phyloP scores from a whole-genome alignment of 176 grass and related monocot genomes.

The Eremochloa ophiuroides region DNA sequence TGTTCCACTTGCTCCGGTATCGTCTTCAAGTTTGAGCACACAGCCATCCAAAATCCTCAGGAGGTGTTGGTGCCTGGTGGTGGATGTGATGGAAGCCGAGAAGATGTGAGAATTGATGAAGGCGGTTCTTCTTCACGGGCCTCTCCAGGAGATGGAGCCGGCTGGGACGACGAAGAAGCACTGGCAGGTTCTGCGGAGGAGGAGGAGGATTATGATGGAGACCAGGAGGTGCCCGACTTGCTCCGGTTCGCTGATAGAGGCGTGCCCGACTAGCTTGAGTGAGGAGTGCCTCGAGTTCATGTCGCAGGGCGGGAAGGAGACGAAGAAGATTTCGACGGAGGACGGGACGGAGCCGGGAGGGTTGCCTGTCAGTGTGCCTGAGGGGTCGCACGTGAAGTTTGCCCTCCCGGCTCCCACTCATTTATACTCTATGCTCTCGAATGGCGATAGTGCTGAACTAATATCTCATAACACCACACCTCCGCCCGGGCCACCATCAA shows the following conservation, averaged over 20 bases:
- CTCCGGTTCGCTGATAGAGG: neutral
- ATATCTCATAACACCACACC: no score
- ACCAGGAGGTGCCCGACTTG: neutral
- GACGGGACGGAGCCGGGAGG: no score
- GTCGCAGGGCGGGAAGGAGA: no score
- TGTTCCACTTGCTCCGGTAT: neutral
- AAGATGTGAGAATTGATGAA: neutral
- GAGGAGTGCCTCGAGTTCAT: no score
- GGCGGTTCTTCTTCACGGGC: neutral
- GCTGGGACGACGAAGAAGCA: neutral
- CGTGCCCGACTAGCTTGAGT: neutral
- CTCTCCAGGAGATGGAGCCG: neutral
- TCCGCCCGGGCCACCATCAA: no score
- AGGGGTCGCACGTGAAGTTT: no score
- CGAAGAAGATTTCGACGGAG: no score
- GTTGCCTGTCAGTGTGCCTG: no score
- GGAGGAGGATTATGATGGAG: neutral
- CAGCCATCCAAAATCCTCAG: neutral
- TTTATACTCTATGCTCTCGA: no score
- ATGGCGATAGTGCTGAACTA: no score
- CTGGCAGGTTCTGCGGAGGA: neutral
- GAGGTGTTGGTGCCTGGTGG: neutral
- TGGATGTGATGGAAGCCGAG: neutral
- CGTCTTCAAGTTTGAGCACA: neutral
- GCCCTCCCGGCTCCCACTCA: no score